Conservation (phyloP, 116 monocot genomes). For the Posidonia oceanica region DNA sequence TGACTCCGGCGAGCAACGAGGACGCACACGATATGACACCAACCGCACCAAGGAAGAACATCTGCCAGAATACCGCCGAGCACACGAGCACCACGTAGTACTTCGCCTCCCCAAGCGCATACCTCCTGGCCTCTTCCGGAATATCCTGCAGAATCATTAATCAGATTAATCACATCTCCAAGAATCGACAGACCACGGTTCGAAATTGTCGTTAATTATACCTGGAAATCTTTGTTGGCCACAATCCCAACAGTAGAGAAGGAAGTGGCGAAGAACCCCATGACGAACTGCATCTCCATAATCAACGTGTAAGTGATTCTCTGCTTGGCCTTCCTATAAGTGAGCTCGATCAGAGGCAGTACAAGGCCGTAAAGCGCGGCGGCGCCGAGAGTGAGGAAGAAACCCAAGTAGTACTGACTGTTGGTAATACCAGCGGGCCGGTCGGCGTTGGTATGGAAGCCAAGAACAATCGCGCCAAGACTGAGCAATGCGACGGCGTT, state of each 20-base stretch:
- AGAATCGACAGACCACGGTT: no score
- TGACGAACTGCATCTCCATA: slow-evolving; percentile 44
- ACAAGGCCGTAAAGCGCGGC: slow-evolving; percentile 23
- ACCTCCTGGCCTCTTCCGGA: slow-evolving; percentile 16
- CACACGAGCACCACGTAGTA: slow-evolving; percentile 19
- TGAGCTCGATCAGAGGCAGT: slow-evolving; percentile 32
- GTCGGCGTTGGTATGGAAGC: slow-evolving; percentile 14
- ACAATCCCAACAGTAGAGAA: slow-evolving; percentile 34
- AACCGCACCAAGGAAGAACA: slow-evolving; percentile 11
- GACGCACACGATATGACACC: slow-evolving; percentile 24
- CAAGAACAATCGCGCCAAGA: slow-evolving; percentile 24
- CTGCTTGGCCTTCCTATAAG: slow-evolving; percentile 10
- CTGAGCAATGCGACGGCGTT: slow-evolving; percentile 37
- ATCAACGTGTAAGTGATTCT: slow-evolving; percentile 14
- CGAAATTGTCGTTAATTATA: background rate
- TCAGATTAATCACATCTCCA: background rate
- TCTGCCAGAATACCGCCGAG: slow-evolving; percentile 17
- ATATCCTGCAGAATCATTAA: slow-evolving; percentile 10
- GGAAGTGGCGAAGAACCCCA: slow-evolving; percentile 18
- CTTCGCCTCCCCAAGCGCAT: slow-evolving; percentile 18
- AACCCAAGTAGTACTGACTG: slow-evolving; percentile 24
- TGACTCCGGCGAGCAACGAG: slow-evolving; percentile 21
- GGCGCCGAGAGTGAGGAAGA: slow-evolving; percentile 23
- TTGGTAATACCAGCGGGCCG: slow-evolving; percentile 15
- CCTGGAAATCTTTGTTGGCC: slow-evolving; percentile 40